Evolutionary conservation across 805 yeast species (phyloP), one percentile per base, ranked within the genome.

Genomic region (Lachancea sp.): DNA sequence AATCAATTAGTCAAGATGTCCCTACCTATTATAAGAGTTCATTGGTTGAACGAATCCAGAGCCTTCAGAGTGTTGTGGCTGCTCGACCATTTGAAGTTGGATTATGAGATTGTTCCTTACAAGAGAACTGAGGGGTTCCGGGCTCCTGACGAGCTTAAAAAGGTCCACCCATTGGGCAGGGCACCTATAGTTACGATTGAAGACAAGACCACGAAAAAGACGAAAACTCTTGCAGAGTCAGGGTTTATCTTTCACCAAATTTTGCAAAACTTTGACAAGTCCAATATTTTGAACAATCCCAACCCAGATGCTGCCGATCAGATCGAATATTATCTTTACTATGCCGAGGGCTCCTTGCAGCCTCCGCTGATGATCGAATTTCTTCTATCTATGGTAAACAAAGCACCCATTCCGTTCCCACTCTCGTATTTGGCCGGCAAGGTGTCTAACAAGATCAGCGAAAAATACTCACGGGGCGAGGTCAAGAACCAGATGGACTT

Each of bases 1-100:
- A 8, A 22, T 22, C 25, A 22, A 6, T 22, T 6, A 22, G 25
- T 8, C 4, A 22, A 22, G 8, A 42, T 42, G 45, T 26, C 36
- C 2, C 18, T 36, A 16, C 46, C 46, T 25, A 49, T 48, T 11
- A 49, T 57, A 12, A 45, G 51, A 46, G 57, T 57, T 19, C 58
- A 56, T 41, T 54, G 56, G 55, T 39, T 57, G 32, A 50, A 56
- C 31, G 51, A 72, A 15, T 81, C 87, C 3, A 69, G 90, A 55
- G 65, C 86, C 1, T 78, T 73, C 43, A 69, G 89, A 44, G 69
- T 81, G 9, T 56, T 77, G 26, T 83, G 87, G 85, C 63, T 79
- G 38, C 64, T 84, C n/a, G 86, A 81, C 48, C 75, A 79, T 41
- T 64, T 84, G 12, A 69, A 68, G 11, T 56, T 82, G 6, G 75